These are phyloP conservation scores for Pythium guiyangense DNA, from an alignment of 352 stramenopile genomes.

Conservation along the genomic window DNA sequence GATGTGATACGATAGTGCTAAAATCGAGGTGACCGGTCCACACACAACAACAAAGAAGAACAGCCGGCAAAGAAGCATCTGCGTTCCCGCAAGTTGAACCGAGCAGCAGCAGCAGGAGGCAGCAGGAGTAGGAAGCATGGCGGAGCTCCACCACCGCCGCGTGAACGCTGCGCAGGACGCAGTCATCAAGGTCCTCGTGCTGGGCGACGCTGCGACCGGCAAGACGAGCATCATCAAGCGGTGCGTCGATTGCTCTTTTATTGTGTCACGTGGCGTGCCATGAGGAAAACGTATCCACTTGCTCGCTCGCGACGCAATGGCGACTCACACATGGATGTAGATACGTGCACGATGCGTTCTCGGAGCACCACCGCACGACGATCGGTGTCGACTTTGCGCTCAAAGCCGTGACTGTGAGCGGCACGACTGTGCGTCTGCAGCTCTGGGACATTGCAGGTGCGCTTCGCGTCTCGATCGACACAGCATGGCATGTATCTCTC, in stretches of 20 bases:
- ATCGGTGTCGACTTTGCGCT: constrained; percentile 92
- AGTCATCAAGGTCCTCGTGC: constrained; percentile 90
- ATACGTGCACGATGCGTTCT: constrained; percentile 90
- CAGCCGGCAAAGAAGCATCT: too few relatives aligned
- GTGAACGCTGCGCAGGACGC: constrained; percentile 80
- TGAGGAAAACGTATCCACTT: not conserved
- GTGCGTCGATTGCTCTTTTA: constrained; percentile 28
- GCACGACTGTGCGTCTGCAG: constrained; percentile 88
- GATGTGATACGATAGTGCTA: too few relatives aligned
- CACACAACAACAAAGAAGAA: too few relatives aligned
- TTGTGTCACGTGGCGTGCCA: not conserved
- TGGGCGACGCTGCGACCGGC: constrained; percentile 87
- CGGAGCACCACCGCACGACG: constrained; percentile 90
- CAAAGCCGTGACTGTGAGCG: constrained; percentile 84
- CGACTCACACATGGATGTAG: constrained; percentile 16
- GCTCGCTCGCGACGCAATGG: too few relatives aligned
- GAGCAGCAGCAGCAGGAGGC: too few relatives aligned
- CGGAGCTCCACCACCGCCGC: constrained; percentile 56
- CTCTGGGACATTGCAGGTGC: constrained; percentile 91
- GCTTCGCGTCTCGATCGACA: not conserved
- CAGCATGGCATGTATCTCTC: not conserved
- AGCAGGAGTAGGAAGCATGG: not conserved
- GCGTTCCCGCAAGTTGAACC: not conserved
- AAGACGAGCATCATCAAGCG: constrained; percentile 93
- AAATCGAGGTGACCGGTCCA: too few relatives aligned